Percentiles rank a stretch among this genome's conserved stretches.
phyloP scores from a whole-genome alignment of 2,329 filamentous ascomycete genomes.

The Bipolaris cookei region DNA sequence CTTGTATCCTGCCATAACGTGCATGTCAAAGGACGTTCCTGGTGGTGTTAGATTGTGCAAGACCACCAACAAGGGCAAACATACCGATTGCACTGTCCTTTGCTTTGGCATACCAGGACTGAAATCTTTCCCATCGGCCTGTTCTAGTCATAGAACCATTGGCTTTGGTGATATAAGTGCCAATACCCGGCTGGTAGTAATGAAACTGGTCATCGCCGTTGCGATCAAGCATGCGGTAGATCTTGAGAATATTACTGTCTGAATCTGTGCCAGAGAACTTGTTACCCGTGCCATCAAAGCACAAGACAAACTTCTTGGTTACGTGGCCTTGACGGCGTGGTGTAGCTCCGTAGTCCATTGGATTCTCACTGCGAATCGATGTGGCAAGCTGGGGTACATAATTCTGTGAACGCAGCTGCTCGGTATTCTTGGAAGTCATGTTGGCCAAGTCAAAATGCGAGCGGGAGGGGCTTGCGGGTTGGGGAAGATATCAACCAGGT shows the following conservation, averaged over 20 bases:
- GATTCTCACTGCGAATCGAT: constrained; percentile 12
- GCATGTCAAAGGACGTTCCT: constrained; percentile 79
- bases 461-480: not conserved
- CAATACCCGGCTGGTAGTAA: constrained; percentile 63
- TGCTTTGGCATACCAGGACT: constrained; percentile 72
- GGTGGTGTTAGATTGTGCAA: constrained; percentile 2
- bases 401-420: constrained; percentile 7
- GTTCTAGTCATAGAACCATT: constrained; percentile 62
- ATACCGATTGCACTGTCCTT: constrained; percentile 73
- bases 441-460: constrained; percentile 3
- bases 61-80: not conserved
- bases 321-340: constrained; percentile 20
- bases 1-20: constrained; percentile 82
- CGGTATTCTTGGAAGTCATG: constrained; percentile 11
- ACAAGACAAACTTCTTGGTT: constrained; percentile 66
- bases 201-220: constrained; percentile 63
- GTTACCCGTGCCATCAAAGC: constrained; percentile 54
- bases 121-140: constrained; percentile 62
- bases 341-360: constrained; percentile 21
- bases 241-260: constrained; percentile 65
- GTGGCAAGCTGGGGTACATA: constrained; percentile 14
- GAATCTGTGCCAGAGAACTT: constrained; percentile 51
- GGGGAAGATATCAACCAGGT: not conserved
- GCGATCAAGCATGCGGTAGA: constrained; percentile 72
- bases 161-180: constrained; percentile 68